Percentiles rank a stretch among this genome's conserved stretches.
Conservation (phyloP, 768 basidiomycete genomes). For the Paxillus involutus region DNA sequence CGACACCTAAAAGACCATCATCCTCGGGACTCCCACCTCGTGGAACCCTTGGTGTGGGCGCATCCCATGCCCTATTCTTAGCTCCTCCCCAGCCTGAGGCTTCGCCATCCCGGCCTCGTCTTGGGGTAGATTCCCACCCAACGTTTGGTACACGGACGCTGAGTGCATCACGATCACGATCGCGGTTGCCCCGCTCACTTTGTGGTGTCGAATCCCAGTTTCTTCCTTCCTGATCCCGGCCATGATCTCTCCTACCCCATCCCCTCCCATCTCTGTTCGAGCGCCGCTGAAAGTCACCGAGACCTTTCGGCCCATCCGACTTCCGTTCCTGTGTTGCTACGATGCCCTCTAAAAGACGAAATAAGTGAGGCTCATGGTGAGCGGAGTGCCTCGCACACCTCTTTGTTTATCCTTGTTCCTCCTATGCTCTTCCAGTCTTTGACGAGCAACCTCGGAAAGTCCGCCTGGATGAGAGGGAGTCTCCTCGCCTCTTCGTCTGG, state of each 20-base stretch:
- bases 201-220: slow-evolving; percentile 66
- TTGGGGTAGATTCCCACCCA: slow-evolving; percentile 93
- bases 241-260: slow-evolving; percentile 42
- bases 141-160: slow-evolving; percentile 90
- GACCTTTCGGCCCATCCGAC: slow-evolving; percentile 65
- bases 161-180: slow-evolving; percentile 58
- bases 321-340: slow-evolving; percentile 55
- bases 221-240: slow-evolving; percentile 29
- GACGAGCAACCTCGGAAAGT: slow-evolving; percentile 71
- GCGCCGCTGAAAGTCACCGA: slow-evolving; percentile 93
- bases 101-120: slow-evolving; percentile 52
- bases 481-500: slow-evolving; percentile 79
- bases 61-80: slow-evolving; percentile 68
- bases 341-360: slow-evolving; percentile 60
- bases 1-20: slow-evolving; percentile 60
- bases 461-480: slow-evolving; percentile 95
- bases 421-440: slow-evolving; percentile 75
- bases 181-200: slow-evolving; percentile 45
- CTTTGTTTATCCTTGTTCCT: slow-evolving; percentile 66
- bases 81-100: slow-evolving; percentile 63
- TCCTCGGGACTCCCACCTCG: slow-evolving; percentile 73
- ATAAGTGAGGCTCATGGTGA: not conserved
- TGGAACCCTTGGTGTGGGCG: slow-evolving; percentile 72
- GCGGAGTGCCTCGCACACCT: slow-evolving; percentile 38
- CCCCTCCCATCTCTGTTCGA: slow-evolving; percentile 72